A percentile compares a stretch with the other conserved stretches of the same genome.
These are phyloP conservation scores for Tremellales sp. DNA, from an alignment of 1,284 basidiomycete genomes.

Conservation along the genomic window DNA sequence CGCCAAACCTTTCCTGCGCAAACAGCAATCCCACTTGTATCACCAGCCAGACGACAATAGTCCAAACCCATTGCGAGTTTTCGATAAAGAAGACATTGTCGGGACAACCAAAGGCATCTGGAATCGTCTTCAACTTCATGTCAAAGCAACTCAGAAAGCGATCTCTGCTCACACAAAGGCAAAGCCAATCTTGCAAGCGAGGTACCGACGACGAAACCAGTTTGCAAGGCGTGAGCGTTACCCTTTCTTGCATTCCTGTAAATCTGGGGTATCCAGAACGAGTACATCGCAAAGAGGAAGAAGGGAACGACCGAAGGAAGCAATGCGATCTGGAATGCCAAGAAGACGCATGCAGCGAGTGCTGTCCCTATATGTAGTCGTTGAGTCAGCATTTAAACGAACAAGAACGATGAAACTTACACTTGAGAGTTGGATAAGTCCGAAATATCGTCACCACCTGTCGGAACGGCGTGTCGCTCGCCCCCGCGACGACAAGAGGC, in stretches of 20 bases:
- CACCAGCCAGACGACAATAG: slow-evolving; percentile 60
- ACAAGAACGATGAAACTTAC: background rate
- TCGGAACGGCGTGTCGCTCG: background rate
- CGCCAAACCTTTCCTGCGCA: slow-evolving; percentile 71
- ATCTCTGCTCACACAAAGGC: slow-evolving; percentile 62
- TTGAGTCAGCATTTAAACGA: background rate
- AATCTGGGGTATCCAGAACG: slow-evolving; percentile 79
- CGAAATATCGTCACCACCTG: background rate
- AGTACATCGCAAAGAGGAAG: slow-evolving; percentile 68
- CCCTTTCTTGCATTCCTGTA: slow-evolving; percentile 68
- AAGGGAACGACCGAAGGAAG: slow-evolving; percentile 66
- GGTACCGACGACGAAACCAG: slow-evolving; percentile 72
- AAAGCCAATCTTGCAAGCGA: slow-evolving; percentile 66
- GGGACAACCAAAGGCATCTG: slow-evolving; percentile 77
- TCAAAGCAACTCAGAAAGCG: background rate
- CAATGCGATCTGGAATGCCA: slow-evolving; percentile 67
- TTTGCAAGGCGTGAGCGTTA: slow-evolving; percentile 63
- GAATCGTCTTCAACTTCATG: background rate
- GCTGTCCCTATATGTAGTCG: background rate
- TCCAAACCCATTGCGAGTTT: slow-evolving; percentile 62
- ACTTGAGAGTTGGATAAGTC: slow-evolving; percentile 4
- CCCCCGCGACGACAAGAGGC: slow-evolving; percentile 26
- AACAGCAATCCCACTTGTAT: slow-evolving; percentile 64
- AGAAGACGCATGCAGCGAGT: slow-evolving; percentile 57
- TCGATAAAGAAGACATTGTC: slow-evolving; percentile 78